Evolutionary conservation across 2,329 filamentous ascomycete genomes (phyloP).

Genomic region (Aspergillus flavus): DNA sequence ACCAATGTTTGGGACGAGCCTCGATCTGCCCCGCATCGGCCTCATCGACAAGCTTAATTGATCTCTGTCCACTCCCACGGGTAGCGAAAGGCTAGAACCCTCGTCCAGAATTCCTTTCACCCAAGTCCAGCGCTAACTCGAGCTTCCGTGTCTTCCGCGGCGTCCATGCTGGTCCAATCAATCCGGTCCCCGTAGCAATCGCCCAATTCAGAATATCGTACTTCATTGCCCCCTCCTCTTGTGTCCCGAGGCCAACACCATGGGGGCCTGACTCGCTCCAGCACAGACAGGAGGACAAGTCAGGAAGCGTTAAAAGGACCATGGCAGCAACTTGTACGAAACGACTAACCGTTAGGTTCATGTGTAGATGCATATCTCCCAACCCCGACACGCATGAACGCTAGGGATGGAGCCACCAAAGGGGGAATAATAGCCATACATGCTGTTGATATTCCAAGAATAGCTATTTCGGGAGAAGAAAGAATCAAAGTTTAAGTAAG

Average conservation of each 20-base stretch:
- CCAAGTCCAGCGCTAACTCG: neutral
- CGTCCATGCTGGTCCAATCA: constrained; percentile 9
- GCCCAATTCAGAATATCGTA: constrained; percentile 5
- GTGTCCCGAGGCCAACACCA: neutral
- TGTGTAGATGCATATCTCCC: constrained; percentile 12
- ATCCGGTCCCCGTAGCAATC: constrained; percentile 4
- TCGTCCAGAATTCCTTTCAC: neutral
- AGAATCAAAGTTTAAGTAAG: neutral
- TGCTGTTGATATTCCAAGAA: constrained; percentile 1
- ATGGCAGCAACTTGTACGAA: constrained; percentile 3
- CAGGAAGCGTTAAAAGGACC: constrained; percentile 2
- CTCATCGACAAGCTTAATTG: constrained; percentile 24
- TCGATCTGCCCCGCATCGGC: constrained; percentile 28
- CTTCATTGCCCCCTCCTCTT: constrained; percentile 1
- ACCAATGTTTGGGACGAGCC: constrained; percentile 17
- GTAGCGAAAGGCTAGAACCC: constrained; percentile 8
- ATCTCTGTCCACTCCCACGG: constrained; percentile 14
- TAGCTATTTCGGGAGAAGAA: neutral
- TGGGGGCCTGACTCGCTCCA: constrained; percentile 9
- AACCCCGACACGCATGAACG: constrained; percentile 13
- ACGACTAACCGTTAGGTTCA: constrained; percentile 16
- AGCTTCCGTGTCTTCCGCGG: neutral
- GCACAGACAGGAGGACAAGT: constrained; percentile 3
- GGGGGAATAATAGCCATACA: neutral
- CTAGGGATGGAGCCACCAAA: neutral